Base-by-base conservation (phyloP, 1,284 basidiomycete genomes). In the Boletellus dicymbophilus region DNA sequence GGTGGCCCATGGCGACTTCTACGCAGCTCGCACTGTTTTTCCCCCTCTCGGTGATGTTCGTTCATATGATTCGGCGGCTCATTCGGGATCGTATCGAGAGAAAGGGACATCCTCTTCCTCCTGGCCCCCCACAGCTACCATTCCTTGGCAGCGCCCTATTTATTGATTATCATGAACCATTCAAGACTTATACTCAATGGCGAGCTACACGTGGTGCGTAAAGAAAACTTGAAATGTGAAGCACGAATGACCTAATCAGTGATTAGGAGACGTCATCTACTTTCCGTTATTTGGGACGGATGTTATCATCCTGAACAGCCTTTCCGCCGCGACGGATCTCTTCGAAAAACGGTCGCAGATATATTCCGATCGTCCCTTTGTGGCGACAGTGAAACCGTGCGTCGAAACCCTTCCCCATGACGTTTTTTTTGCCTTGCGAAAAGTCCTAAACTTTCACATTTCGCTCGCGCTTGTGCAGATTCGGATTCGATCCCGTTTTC, bases 261-360 rank as follows among this genome's bases (percentile, higher is more conserved):
- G 16, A 13, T 4, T 25, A 65, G 60, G 62, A 15, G 60, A 62
- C 34, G 43, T 65, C 6, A 37, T 65, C 26, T 58, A 60, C 21
- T 30, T 47, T 21, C 51, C 51, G 27, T 46, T 62, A 20, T 37
- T 65, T 37, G 52, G 41, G 13, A 49, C 40, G 48, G 60, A 65
- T 12, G 55, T 63, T 6, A 37, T 62, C 2, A 37, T 61, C 34
- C 30, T 65, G 16, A 65, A 62, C 21, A 51, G 59, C 0, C 37
- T 20, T 18, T 44, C 48, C 3, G 53, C 47, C 5, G 44, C 47
- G 3, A 27, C 23, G 20, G 58, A 62, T n/a, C n/a, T 63, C 4
- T 46, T 62, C 5, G 60, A 65, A 15, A 60, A 54, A 36, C 52
- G 62, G 27, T 58, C 62, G 3, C 49, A 39, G 9, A 48, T 54